Base-by-base conservation (phyloP, 805 yeast genomes). In the Candida berthetii region DNA sequence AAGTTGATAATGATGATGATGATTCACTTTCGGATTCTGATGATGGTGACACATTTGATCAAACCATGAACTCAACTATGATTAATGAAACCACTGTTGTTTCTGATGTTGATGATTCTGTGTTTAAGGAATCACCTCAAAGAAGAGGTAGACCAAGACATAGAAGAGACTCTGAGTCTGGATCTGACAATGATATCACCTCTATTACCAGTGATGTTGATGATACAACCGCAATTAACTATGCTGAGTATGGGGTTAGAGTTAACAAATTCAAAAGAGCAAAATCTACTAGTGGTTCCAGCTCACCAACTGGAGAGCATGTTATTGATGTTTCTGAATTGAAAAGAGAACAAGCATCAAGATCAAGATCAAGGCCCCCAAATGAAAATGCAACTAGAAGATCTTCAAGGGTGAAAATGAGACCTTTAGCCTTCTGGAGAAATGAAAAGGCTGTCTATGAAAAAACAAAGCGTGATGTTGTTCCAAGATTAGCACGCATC, bases 351-450 rank as follows among this genome's bases (percentile, higher is more conserved):
- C 40, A 49, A 46, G 40, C 51, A 37, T 41, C 43, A 42, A 22
- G 50, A 40, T 11, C 45, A 17, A 24, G 20, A 9, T 38, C 44
- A 8, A 25, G 22, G 11, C 7, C 9, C 9, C 32, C 36, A 4
- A 3, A 39, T 6, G 44, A 19, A 4, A 36, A 37, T 8, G 75
- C 78, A 0, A 53, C 76, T 2, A 68, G 95, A 47, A 65, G 85
- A 48, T 84, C 95, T 0, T 68, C 72, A 27, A 69, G 96, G 52
- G 74, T 77, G 0, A 74, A 76, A 46, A 71, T 84, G 7, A 75
- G 81, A 3, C 91, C 95, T 0, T 64, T 88, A 47, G 90, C 87
- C 3, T 85, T 72, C 57, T 88, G 96, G 96, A 76, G 85, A 57
- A 85, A 85, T 53, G 96, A 88, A 60, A 68, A 78, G 45, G 74